Base-by-base conservation (phyloP, 257 asterid species). In the Lavandula angustifolia region DNA sequence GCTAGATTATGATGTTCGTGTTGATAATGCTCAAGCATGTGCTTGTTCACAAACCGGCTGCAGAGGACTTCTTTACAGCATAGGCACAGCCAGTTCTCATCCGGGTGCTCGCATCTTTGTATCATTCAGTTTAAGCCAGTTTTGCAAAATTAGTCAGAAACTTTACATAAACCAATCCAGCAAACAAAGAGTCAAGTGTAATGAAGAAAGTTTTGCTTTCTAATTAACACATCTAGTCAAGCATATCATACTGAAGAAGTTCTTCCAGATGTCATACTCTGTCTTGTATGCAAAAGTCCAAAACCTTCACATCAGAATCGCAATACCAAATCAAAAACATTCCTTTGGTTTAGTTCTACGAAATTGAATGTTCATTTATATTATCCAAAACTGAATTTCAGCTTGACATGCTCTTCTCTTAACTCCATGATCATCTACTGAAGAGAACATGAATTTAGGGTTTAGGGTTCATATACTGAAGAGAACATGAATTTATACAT, bases 21-120 rank as follows among this genome's bases (percentile, higher is more conserved):
- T 68, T 78, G 84, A 71, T 71, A 81, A 74, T 92, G 98, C 70
- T 87, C 85, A 3, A 92, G 80, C 96, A 92, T 89, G 87, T 92
- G 98, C 81, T 82, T 85, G 86, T 89, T 92, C 70, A 87, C 96
- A 61, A 89, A 92, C 34, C 96, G 91, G 78, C 98, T 82, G 70
- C 98, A 92, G 4, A 89, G 80, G 0, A 92, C 98, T 10, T 87
- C 82, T 75, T 89, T 87, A 76, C 98, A 92, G 77, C 87, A 73
- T 71, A 89, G 73, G 76, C 98, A 92, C 29, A 89, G 60, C 96
- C 96, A 92, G 66, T 89, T 87, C 82, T 92, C 96, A 5, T 72
- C 34, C 6, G 91, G 95, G 67, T 85, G 85, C 69, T 87, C 74
- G 70, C 96, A 92, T 75, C 96, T 91, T 64, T 55, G 72, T 29